Evolutionary conservation across 2,329 filamentous ascomycete genomes (phyloP).

Genomic region (Claviceps digitariae): DNA sequence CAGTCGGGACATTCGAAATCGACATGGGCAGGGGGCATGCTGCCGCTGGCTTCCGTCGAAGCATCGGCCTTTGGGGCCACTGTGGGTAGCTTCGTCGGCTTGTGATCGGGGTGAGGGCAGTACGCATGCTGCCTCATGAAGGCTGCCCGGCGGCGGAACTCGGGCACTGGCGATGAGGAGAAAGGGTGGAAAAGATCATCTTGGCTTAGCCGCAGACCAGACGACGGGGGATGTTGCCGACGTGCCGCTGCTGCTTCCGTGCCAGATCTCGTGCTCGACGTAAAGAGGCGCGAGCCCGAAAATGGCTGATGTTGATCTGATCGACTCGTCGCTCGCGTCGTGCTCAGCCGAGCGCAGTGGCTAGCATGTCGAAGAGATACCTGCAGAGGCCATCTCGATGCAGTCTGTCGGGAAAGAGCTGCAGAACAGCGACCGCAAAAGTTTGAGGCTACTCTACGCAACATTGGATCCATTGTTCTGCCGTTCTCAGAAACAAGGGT

Average conservation of each 20-base stretch:
- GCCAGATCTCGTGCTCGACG: conserved; percentile 14
- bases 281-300: conserved; percentile 16
- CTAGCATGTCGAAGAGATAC: conserved; percentile 15
- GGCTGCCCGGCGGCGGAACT: conserved; percentile 74
- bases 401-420: conserved; percentile 19
- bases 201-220: conserved; percentile 36
- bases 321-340: conserved; percentile 8
- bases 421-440: conserved; percentile 28
- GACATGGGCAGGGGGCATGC: conserved; percentile 63
- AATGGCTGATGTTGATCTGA: conserved; percentile 7
- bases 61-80: conserved; percentile 52
- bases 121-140: conserved; percentile 89
- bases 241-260: conserved; percentile 16
- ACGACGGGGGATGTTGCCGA: conserved; percentile 9
- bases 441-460: conserved; percentile 25
- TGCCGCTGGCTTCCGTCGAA: conserved; percentile 39
- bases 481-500: background rate
- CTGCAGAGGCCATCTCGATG: conserved; percentile 9
- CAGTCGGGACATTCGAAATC: conserved; percentile 94
- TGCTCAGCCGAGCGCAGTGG: conserved; percentile 11
- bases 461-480: conserved; percentile 23
- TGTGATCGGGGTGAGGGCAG: conserved; percentile 83
- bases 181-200: conserved; percentile 92
- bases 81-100: conserved; percentile 54
- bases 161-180: conserved; percentile 73